Conservation (phyloP, 1,284 basidiomycete species). For the Dichomitus squalens region DNA sequence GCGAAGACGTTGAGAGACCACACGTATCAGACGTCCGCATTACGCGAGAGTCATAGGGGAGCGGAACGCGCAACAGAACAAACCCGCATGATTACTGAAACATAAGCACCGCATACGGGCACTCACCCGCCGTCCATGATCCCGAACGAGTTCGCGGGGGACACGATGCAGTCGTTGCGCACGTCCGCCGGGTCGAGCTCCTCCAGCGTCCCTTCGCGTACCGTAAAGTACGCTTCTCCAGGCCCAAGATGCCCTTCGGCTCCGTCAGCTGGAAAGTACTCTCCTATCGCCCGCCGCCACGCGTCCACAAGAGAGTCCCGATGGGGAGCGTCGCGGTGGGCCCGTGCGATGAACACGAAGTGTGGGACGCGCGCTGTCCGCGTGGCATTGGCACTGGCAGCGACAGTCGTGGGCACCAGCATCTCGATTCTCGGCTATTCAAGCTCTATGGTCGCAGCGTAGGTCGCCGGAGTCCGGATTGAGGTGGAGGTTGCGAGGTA, state of each 20-base stretch:
- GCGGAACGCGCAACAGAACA: neutral
- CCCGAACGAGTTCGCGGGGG: conserved; percentile 28
- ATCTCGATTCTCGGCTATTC: no score
- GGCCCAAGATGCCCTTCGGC: neutral
- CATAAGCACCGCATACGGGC: neutral
- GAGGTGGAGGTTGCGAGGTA: no score
- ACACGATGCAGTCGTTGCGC: conserved; percentile 26
- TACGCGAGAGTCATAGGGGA: neutral
- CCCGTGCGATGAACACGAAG: neutral
- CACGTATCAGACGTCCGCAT: no score
- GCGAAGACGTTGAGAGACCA: no score
- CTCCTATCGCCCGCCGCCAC: conserved; percentile 3
- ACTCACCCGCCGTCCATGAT: conserved; percentile 31
- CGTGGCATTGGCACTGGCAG: no score
- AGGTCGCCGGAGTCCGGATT: no score
- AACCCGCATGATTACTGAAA: neutral
- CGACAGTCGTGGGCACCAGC: no score
- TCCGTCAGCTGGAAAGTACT: neutral
- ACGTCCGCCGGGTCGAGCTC: conserved; percentile 11
- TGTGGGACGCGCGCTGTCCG: neutral
- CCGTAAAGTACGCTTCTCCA: conserved; percentile 5
- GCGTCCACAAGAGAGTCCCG: conserved; percentile 1
- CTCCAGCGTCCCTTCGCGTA: conserved; percentile 17
- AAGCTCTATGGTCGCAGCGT: no score
- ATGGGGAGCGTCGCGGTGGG: neutral